Evolutionary conservation across 2,329 filamentous ascomycete species (phyloP), one percentile per base, ranked within the genome.

Genomic region (Diplocarpon mali): DNA sequence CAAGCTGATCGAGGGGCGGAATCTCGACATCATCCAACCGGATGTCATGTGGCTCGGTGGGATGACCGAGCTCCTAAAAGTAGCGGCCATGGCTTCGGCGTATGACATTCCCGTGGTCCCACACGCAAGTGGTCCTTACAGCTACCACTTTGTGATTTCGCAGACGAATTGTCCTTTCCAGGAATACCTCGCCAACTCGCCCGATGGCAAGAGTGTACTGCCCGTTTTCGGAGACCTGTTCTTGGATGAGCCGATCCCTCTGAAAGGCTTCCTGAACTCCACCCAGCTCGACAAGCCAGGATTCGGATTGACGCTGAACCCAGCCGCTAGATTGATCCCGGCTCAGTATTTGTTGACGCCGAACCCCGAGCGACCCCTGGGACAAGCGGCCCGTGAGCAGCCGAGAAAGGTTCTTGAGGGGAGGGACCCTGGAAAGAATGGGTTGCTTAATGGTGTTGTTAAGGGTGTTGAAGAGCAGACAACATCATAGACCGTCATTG

Each of bases 1-100:
- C 55, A 93, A 95, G 70, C 76, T 95, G 35, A 81, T 95, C 51
- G 87, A 95, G 66, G 83, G 83, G 45, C 85, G 88, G 54, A 93
- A 94, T 65, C 70, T 95, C 48, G 89, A 95, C 63, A 94, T 95
- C 56, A 79, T 95, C 58, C 89, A 95, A 67, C 89, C 89, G 12
- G 89, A 95, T 60, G 88, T 95, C 52, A 95, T 95, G 89, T 95
- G 89, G 89, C 79, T 95, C 12, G 89, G 89, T 51, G 89, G 89
- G 50, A 65, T 95, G 72, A 95, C 89, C 1, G 89, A 95, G 66
- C 73, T 95, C 46, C 78, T 95, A 53, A 92, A 87, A 66, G 83
- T 95, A 42, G 76, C 87, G 13, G 83, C 88, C 43, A 83, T 93
- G 77, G 89, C 89, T 3, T 78, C 88, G 4, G 89, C 89, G 16